Percentiles rank a stretch among this genome's conserved stretches.
phyloP scores from a whole-genome alignment of 306 rosid species.

The Quercus suber region DNA sequence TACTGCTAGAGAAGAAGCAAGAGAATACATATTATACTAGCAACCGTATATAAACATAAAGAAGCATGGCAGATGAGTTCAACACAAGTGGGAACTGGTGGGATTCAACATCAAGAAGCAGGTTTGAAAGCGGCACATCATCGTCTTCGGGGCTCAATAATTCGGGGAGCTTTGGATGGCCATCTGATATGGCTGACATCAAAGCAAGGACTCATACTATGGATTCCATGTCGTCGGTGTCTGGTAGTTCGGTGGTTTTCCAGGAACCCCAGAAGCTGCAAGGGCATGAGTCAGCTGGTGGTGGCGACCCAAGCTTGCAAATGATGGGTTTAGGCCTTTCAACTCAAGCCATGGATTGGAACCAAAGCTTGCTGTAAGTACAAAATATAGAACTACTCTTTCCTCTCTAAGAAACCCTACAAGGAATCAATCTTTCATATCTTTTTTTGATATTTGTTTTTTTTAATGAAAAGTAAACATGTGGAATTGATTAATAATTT shows the following conservation, averaged over 20 bases:
- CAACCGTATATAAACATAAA: neutral
- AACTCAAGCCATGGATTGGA: slow-evolving; percentile 79
- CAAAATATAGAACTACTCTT: neutral
- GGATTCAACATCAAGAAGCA: slow-evolving; percentile 59
- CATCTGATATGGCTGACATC: slow-evolving; percentile 50
- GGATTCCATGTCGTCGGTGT: slow-evolving; percentile 53
- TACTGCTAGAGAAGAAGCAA: neutral
- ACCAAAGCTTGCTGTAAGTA: slow-evolving; percentile 77
- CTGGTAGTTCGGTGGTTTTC: slow-evolving; percentile 49
- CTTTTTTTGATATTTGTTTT: neutral
- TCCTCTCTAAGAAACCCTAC: neutral
- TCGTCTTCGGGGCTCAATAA: slow-evolving; percentile 63
- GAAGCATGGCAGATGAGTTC: slow-evolving; percentile 83
- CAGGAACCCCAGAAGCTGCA: slow-evolving; percentile 54
- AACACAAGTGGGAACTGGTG: slow-evolving; percentile 84
- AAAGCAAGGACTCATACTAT: slow-evolving; percentile 58
- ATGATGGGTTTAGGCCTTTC: slow-evolving; percentile 91
- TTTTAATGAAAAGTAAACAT: neutral
- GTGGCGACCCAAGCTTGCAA: slow-evolving; percentile 61
- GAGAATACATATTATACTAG: neutral
- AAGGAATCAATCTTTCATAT: neutral
- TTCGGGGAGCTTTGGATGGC: slow-evolving; percentile 63
- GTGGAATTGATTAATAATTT: neutral
- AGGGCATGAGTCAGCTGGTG: slow-evolving; percentile 35
- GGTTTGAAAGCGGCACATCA: slow-evolving; percentile 70